Evolutionary conservation across 2,329 filamentous ascomycete genomes (phyloP), one percentile per base, ranked within the genome.

Genomic region (Basipetospora chlamydospora): DNA sequence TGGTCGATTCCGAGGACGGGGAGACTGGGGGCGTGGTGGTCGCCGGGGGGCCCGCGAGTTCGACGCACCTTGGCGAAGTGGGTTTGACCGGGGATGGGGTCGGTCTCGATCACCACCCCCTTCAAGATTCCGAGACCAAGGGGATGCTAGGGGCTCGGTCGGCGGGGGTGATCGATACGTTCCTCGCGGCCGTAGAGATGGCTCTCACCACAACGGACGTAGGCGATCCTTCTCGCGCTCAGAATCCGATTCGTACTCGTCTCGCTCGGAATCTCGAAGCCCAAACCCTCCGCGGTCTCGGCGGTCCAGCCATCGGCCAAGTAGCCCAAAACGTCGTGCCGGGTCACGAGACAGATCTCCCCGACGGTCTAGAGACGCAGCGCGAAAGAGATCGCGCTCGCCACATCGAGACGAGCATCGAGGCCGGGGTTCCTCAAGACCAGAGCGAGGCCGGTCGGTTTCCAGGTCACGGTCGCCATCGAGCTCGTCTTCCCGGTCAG

Each of bases 31-130:
- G 59, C 65, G 66, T 15, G 37, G 42, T 33, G 63, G 64, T 15
- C 61, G 70, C 41, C 62, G 66, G 37, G 64, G 67, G 26, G 65
- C 73, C 41, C 60, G 69, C 43, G 64, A 63, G 33, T 60, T 58
- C 31, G 63, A 64, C 17, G 56, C 53, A 15, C 47, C 56, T 25
- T 58, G 63, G 21, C 54, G 62, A 33, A 59, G 63, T 29, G 61
- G 61, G 0, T 58, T 58, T 35, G 61, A 58, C n/a, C 59, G 66
- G 16, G 56, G 57, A 16, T 53, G 58, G 8, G 57, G 57, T 21
- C 57, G 67, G 38, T 69, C 67, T 3, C 57, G 60, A 5, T 68
- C 70, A 2, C 66, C 66, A 7, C 58, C 59, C 5, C 55, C 60
- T 6, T 58, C 42, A 23, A 15, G 62, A 37, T 53, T 55, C 23